Base-by-base conservation (phyloP, 768 basidiomycete genomes). In the Suillus discolor region DNA sequence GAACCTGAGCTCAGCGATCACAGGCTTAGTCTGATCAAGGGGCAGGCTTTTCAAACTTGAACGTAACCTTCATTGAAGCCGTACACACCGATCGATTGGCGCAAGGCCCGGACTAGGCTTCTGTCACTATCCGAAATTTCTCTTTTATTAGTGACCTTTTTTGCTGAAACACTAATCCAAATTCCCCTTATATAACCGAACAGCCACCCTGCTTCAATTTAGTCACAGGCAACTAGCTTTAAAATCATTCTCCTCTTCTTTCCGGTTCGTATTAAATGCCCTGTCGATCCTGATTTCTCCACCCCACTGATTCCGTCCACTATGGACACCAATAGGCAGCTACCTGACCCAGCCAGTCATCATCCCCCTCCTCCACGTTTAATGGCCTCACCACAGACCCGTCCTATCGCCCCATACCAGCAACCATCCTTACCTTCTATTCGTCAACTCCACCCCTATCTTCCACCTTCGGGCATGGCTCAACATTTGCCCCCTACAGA, bases 401-500 rank as follows among this genome's bases (percentile, higher is more conserved):
- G 78, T 64, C 67, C 70, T 49, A 72, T 73, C 63, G 69, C 63
- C 5, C 71, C 73, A 62, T 72, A 73, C 59, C 77, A 69, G 51
- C 76, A 73, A 55, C 77, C 69, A 12, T 77, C 75, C 54, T 80
- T 91, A 34, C 90, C 90, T 5, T 86, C 90, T 60, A 91, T 92
- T 71, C 86, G 86, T 61, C 85, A 89, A 41, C 79, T 91, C 28
- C 88, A 90, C 73, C 87, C 87, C 36, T 87, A 86, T 75, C 83
- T 89, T 25, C 84, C 85, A 4, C 85, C 84, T n/a, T 78, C 88
- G 9, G 80, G 80, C 60, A 69, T 71, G 65, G 67, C 69, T 44
- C 77, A 68, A 41, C 78, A 75, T 61, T 69, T 72, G 2, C 74
- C 76, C 8, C 66, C 69, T 25, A 75, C 71, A 38, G 72, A 71